Conservation (phyloP, 2,329 filamentous ascomycete genomes). For the Didymella sp. region DNA sequence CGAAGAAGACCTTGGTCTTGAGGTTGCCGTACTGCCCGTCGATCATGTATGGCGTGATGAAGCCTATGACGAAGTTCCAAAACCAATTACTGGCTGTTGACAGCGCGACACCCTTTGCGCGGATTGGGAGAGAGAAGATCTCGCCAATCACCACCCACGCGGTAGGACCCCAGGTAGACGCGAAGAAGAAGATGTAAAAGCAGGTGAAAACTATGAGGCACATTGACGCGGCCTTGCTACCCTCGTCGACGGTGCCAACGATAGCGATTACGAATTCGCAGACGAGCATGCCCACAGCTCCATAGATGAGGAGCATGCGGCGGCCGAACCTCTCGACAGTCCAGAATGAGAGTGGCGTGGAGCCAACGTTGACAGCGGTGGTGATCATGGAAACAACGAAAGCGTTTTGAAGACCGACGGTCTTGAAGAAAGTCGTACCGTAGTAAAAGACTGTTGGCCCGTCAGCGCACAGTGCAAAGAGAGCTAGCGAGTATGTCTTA, state of each 20-base stretch:
- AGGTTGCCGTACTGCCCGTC: conserved; percentile 69
- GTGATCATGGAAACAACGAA: conserved; percentile 88
- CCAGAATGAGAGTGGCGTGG: conserved; percentile 87
- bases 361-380: conserved; percentile 85
- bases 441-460: conserved; percentile 48
- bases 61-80: conserved; percentile 72
- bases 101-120: conserved; percentile 83
- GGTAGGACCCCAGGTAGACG: conserved; percentile 83
- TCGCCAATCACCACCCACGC: conserved; percentile 71
- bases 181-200: conserved; percentile 94
- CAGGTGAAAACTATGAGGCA: conserved; percentile 82
- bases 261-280: conserved; percentile 90
- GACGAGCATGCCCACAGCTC: conserved; percentile 81
- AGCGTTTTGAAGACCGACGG: conserved; percentile 74
- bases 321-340: conserved; percentile 83
- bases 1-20: conserved; percentile 60
- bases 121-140: conserved; percentile 88
- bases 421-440: conserved; percentile 83
- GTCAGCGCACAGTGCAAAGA: neutral
- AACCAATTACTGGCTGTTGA: conserved; percentile 92
- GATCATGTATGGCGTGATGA: conserved; percentile 75
- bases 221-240: conserved; percentile 59
- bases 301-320: conserved; percentile 78
- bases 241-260: conserved; percentile 53
- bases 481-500: conserved; percentile 17